These are phyloP conservation scores for Wickerhamomyces queroliae DNA, from an alignment of 805 yeast species.

Conservation along the genomic window DNA sequence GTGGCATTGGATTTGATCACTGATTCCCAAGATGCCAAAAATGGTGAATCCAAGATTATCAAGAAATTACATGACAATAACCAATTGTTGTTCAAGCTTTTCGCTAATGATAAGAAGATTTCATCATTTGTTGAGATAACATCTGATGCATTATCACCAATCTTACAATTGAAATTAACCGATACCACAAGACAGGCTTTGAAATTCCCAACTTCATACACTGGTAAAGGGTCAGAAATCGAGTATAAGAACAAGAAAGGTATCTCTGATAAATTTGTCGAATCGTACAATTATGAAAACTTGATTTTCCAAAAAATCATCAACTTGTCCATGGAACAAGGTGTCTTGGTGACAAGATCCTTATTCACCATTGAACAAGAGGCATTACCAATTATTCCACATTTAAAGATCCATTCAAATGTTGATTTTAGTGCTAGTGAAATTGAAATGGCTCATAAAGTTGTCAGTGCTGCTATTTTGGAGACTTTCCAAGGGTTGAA, in stretches of 20 bases:
- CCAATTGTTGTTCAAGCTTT: slow-evolving; percentile 29
- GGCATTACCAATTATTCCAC: slow-evolving; percentile 60
- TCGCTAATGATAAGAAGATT: slow-evolving; percentile 34
- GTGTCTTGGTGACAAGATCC: slow-evolving; percentile 60
- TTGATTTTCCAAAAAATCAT: slow-evolving; percentile 62
- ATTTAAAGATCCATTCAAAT: slow-evolving; percentile 46
- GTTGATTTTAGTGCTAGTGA: slow-evolving; percentile 41
- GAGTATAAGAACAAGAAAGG: slow-evolving; percentile 25
- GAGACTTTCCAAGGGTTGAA: slow-evolving; percentile 11
- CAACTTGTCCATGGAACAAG: slow-evolving; percentile 43
- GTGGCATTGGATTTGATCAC: slow-evolving; percentile 47
- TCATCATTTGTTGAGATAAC: slow-evolving; percentile 40
- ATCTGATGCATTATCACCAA: slow-evolving; percentile 58
- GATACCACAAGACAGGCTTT: slow-evolving; percentile 38
- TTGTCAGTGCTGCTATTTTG: slow-evolving; percentile 27
- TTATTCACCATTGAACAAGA: slow-evolving; percentile 68
- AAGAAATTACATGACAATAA: slow-evolving; percentile 34
- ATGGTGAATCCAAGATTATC: slow-evolving; percentile 32
- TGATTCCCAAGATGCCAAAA: slow-evolving; percentile 20
- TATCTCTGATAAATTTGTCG: slow-evolving; percentile 26
- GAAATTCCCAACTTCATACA: slow-evolving; percentile 36
- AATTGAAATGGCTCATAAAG: slow-evolving; percentile 34
- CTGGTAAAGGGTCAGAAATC: slow-evolving; percentile 23
- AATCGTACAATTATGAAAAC: slow-evolving; percentile 41
- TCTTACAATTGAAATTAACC: slow-evolving; percentile 58